Evolutionary conservation across 2,329 filamentous ascomycete genomes (phyloP), one percentile per base, ranked within the genome.

Genomic region (Botrytis tulipae): DNA sequence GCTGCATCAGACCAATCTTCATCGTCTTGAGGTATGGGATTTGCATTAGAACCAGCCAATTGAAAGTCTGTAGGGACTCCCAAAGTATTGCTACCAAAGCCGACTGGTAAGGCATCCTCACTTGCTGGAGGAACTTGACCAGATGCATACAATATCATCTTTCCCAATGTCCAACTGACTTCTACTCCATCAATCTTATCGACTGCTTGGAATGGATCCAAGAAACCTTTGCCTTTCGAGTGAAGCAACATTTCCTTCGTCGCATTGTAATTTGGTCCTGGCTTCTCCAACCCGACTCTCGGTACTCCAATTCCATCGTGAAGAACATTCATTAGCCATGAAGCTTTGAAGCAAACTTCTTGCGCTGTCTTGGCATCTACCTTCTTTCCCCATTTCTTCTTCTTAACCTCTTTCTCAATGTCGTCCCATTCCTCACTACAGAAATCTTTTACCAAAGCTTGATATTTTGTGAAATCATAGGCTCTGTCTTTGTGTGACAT

Each of bases 271-370:
- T 84, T 84, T 12, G 82, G 80, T 16, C 83, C 81, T 0, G 87
- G 85, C 32, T 89, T 85, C 78, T 97, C 95, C 22, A 97, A 83
- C 0, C 93, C 94, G 9, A 96, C 86, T 69, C 95, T 89, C 8
- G 97, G 97, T 70, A 99, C 90, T 0, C 96, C 97, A 76, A 99
- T 98, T 2, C 96, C 96, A 76, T 98, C 93, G 79, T 99, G 95
- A 6, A 99, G 86, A 80, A 99, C 91, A 78, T 97, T 99, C 80
- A 99, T 97, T 62, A 99, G 86, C 96, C 97, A 99, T 8, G 94
- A 96, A 0, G 96, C 95, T 82, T 99, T 99, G 87, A 99, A 99
- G 82, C 96, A 99, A 2, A 97, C 93, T 80, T 97, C 91, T 76
- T 92, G 89, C 8, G 95, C 95, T 68, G 91, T 92, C 78, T 92